Base-by-base conservation (phyloP, 352 stramenopile genomes). In the Pythium aphanidermatum region DNA sequence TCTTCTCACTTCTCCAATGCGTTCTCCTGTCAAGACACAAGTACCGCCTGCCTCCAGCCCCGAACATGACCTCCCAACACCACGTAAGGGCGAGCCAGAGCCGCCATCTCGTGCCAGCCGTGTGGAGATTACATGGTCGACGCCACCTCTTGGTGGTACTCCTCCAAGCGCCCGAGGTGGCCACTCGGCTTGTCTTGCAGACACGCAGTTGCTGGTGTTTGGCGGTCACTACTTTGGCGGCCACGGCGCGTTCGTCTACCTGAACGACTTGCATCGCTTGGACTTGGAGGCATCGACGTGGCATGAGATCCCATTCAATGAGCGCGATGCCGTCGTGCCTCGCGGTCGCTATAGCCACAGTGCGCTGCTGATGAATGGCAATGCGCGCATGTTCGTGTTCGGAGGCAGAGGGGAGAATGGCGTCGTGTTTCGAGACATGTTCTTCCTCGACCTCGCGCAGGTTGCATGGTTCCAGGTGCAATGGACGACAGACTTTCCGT, bases 251-350 rank as follows among this genome's bases (percentile, higher is more conserved):
- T 97, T 97, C 51, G 72, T 79, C 31, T 97, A 97, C 65, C 60
- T 96, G 19, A 95, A 95, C 46, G 88, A 97, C 49, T 63, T 87
- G n/a, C 80, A 91, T 51, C 70, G 85, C 0, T 65, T 97, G 24
- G 84, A 97, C 65, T 64, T 95, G 11, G 67, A 77, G 46, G 88
- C 68, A 9, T 89, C 85, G 28, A 69, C 70, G 13, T 92, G 80
- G 80, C 57, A 66, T 17, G 71, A 86, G 58, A 68, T 89, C 44
- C 51, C 73, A 17, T 81, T 84, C 35, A 55, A 50, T 4, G 68
- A 76, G 23, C 47, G 50, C 14, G 58, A 77, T 24, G 47, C 55
- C 0, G 62, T 83, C 14, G 51, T 79, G 33, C 88, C 86, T 21
- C 40, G 58, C 19, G 68, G 84, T 27, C 80, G 88, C 7, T 97